Conservation (phyloP, 2,329 filamentous ascomycete genomes). For the Dissoconium aciculare region DNA sequence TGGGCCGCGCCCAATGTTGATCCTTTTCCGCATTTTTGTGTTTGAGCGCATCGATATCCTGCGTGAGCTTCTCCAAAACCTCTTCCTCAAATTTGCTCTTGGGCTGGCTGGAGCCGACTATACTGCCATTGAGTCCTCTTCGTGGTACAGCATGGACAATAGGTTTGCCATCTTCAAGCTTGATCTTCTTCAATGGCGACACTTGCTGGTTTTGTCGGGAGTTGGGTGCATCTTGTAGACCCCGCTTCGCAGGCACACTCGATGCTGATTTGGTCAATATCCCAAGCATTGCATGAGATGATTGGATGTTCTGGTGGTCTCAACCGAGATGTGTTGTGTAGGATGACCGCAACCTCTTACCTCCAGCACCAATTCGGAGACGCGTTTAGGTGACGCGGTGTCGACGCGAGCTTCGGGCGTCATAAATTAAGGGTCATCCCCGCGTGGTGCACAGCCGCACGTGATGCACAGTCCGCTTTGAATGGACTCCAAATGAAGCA, state of each 20-base stretch:
- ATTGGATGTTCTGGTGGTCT: no score
- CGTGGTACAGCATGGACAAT: constrained; percentile 44
- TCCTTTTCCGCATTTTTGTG: constrained; percentile 81
- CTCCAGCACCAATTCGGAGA: no score
- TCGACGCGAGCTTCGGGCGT: no score
- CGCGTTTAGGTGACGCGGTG: no score
- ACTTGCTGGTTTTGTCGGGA: constrained; percentile 32
- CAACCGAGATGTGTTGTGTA: no score
- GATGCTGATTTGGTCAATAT: constrained; percentile 17
- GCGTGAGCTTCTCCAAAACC: constrained; percentile 86
- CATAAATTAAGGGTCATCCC: no score
- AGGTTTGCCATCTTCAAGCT: constrained; percentile 52
- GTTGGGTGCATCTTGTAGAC: constrained; percentile 32
- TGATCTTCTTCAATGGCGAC: constrained; percentile 62
- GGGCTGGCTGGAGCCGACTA: constrained; percentile 54
- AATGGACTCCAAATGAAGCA: no score
- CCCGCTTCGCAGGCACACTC: constrained; percentile 30
- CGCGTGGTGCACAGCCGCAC: no score
- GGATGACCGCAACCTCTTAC: no score
- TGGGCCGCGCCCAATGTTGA: constrained; percentile 70
- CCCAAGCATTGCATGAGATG: constrained; percentile 21
- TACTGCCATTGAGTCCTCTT: constrained; percentile 36
- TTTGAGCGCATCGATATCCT: constrained; percentile 77
- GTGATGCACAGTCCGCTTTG: no score
- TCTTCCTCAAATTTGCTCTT: constrained; percentile 92